A percentile compares a stretch with the other conserved stretches of the same genome.
These are phyloP conservation scores for Pythium scleroteichum DNA, from an alignment of 352 stramenopile genomes.

Conservation along the genomic window DNA sequence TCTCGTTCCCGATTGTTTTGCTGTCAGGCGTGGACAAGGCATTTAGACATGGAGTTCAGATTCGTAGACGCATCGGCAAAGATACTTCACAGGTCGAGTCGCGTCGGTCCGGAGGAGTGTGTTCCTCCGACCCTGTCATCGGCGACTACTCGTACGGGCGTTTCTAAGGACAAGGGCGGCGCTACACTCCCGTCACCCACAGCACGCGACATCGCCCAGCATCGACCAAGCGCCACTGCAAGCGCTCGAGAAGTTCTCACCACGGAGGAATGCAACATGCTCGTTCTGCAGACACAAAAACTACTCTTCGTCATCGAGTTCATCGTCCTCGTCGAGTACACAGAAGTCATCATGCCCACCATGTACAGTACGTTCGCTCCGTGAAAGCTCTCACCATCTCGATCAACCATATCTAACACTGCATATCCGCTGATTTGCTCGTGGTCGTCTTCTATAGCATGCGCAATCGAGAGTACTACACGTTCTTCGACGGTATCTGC, in stretches of 20 bases:
- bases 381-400: neutral
- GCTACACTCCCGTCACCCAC: too few species aligned
- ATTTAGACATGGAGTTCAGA: too few species aligned
- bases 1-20: too few species aligned
- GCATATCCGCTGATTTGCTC: neutral
- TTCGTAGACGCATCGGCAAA: too few species aligned
- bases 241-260: neutral
- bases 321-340: conserved; percentile 31
- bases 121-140: too few species aligned
- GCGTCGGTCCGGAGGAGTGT: too few species aligned
- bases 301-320: conserved; percentile 36
- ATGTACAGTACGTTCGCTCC: conserved; percentile 9
- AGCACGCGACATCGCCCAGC: neutral
- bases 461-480: conserved; percentile 28
- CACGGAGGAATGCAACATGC: neutral
- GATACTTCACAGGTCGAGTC: too few species aligned
- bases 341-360: conserved; percentile 33
- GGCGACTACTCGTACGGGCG: too few species aligned
- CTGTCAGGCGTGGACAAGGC: too few species aligned
- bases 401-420: neutral
- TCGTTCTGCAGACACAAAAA: conserved; percentile 15
- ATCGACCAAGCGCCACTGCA: neutral
- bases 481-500: conserved; percentile 19
- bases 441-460: conserved; percentile 31
- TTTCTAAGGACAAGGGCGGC: too few species aligned